phyloP scores from a whole-genome alignment of 805 yeast genomes.

The Spathaspora girioi region DNA sequence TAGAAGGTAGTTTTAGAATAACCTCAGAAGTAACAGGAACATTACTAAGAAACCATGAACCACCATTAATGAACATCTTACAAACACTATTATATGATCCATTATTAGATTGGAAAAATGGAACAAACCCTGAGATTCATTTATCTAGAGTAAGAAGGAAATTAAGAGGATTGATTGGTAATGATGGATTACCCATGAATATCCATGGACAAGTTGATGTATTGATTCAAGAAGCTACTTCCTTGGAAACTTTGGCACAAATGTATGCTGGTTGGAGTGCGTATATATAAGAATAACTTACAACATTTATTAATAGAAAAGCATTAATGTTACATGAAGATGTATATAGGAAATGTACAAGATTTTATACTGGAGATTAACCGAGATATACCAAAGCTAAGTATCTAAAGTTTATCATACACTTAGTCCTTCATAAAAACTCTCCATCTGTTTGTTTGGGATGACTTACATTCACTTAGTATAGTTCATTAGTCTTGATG shows the following conservation, averaged over 20 bases:
- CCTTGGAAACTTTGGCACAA: conserved; percentile 63
- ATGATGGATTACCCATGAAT: conserved; percentile 83
- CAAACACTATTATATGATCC: conserved; percentile 94
- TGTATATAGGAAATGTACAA: too few species aligned
- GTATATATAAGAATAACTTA: too few species aligned
- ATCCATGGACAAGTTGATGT: conserved; percentile 91
- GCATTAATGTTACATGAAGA: too few species aligned
- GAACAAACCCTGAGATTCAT: conserved; percentile 60
- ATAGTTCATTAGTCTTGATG: too few species aligned
- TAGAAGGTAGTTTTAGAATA: conserved; percentile 85
- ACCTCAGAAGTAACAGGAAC: conserved; percentile 81
- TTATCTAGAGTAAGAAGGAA: conserved; percentile 71
- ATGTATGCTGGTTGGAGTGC: conserved; percentile 94
- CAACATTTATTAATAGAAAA: too few species aligned
- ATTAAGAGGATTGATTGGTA: conserved; percentile 73
- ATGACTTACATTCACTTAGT: too few species aligned
- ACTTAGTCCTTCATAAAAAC: too few species aligned
- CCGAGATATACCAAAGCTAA: too few species aligned
- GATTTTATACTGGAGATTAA: too few species aligned
- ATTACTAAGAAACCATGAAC: conserved; percentile 73
- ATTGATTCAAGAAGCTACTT: conserved; percentile 76
- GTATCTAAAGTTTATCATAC: too few species aligned
- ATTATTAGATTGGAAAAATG: conserved; percentile 68
- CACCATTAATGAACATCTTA: conserved; percentile 80
- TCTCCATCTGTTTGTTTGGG: too few species aligned